A percentile compares a stretch with the other conserved stretches of the same genome.
phyloP scores from a whole-genome alignment of 345 rosid genomes.

The Psidium friedrichsthalianum region DNA sequence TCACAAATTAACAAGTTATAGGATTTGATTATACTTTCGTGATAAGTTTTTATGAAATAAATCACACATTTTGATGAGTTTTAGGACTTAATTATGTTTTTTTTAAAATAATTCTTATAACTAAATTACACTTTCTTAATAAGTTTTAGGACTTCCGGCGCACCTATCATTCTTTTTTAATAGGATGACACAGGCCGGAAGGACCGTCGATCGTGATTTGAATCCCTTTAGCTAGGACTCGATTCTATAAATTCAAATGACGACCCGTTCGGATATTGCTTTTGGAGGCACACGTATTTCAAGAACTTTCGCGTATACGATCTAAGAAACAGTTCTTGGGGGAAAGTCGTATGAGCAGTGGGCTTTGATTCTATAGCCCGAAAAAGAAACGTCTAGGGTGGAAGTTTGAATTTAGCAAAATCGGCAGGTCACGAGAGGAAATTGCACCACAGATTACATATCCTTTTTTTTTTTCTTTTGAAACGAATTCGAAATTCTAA shows the following conservation, averaged over 20 bases:
- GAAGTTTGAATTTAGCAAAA: not conserved
- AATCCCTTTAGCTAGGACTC: not conserved
- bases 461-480: not conserved
- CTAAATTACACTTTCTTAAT: no score
- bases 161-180: not conserved
- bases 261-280: fast-evolving
- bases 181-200: not conserved
- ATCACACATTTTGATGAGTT: no score
- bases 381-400: not conserved
- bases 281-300: not conserved
- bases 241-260: not conserved
- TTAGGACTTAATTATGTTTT: no score
- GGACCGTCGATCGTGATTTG: not conserved
- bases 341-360: not conserved
- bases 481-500: not conserved
- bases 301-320: not conserved
- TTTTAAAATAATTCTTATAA: no score
- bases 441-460: not conserved
- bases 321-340: not conserved
- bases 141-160: no score
- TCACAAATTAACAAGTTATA: no score
- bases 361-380: not conserved
- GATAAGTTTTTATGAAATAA: no score
- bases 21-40: no score
- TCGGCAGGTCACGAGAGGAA: not conserved